Evolutionary conservation across 2,329 filamentous ascomycete genomes (phyloP).

Genomic region (Alternaria rosae): DNA sequence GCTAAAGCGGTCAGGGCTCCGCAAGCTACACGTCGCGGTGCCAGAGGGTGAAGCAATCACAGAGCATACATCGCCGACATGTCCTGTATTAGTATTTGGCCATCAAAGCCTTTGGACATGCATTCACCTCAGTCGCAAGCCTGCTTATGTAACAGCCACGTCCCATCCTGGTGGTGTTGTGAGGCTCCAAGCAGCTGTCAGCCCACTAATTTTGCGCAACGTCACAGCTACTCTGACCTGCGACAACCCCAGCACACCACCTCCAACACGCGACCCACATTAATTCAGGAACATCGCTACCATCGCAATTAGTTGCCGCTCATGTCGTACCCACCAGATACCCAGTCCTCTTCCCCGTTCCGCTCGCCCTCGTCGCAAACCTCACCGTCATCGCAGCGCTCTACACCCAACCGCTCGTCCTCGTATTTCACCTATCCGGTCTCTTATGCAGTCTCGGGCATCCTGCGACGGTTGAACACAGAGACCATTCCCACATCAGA

Average conservation of each 20-base stretch:
- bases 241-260: slow-evolving; percentile 23
- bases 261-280: slow-evolving; percentile 35
- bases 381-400: slow-evolving; percentile 14
- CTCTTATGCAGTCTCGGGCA: slow-evolving; percentile 56
- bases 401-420: slow-evolving; percentile 37
- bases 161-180: slow-evolving; percentile 1
- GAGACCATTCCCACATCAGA: slow-evolving; percentile 44
- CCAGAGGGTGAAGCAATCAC: slow-evolving; percentile 18
- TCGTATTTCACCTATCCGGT: slow-evolving; percentile 60
- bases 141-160: slow-evolving; percentile 15
- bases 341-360: slow-evolving; percentile 23
- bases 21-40: slow-evolving; percentile 16
- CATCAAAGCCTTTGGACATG: slow-evolving; percentile 3
- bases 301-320: slow-evolving; percentile 13
- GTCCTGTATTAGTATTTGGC: neutral
- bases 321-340: slow-evolving; percentile 40
- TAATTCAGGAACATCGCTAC: slow-evolving; percentile 20
- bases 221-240: slow-evolving; percentile 33
- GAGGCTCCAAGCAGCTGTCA: slow-evolving; percentile 26
- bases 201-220: slow-evolving; percentile 36
- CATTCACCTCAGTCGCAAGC: neutral
- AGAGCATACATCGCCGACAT: slow-evolving; percentile 14
- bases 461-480: slow-evolving; percentile 56
- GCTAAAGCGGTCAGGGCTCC: slow-evolving; percentile 17
- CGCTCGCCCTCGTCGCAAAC: slow-evolving; percentile 14